Conservation (phyloP, 495 filamentous ascomycete genomes). For the Recurvomyces mirabilis region DNA sequence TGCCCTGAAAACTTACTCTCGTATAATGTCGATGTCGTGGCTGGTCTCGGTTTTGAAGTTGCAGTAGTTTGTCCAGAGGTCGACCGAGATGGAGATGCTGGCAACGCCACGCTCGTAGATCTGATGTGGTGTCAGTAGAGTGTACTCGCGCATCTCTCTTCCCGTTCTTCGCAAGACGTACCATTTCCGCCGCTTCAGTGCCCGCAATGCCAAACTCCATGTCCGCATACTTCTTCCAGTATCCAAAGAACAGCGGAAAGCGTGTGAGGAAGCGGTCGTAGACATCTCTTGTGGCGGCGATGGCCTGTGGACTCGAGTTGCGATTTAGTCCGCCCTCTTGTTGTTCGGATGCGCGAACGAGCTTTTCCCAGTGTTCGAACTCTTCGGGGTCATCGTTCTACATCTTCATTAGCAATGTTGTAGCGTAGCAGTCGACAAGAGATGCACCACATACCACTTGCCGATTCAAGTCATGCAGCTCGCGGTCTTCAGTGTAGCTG, state of each 20-base stretch:
- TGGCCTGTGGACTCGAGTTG: conserved; percentile 90
- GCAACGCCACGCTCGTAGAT: conserved; percentile 93
- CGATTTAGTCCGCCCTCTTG: conserved; percentile 91
- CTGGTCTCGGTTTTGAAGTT: conserved; percentile 94
- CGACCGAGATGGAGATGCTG: conserved; percentile 84
- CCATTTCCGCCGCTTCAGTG: conserved; percentile 96
- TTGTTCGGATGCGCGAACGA: conserved; percentile 67
- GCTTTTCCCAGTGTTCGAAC: conserved; percentile 91
- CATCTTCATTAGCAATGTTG: background rate
- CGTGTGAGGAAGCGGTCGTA: conserved; percentile 92
- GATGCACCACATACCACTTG: conserved; percentile 59
- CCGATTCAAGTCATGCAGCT: conserved; percentile 64
- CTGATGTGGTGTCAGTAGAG: too few relatives aligned
- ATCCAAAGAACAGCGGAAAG: conserved; percentile 91
- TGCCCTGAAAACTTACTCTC: conserved; percentile 87
- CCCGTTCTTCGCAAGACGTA: too few relatives aligned
- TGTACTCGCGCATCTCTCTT: too few relatives aligned
- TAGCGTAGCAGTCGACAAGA: background rate
- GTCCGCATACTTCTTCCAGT: conserved; percentile 99
- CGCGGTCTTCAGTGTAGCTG: conserved; percentile 66
- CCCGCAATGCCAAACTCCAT: conserved; percentile 93
- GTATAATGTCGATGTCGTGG: conserved; percentile 85
- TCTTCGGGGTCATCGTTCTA: conserved; percentile 63
- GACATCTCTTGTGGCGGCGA: conserved; percentile 67
- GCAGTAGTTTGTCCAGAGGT: conserved; percentile 96